These are phyloP conservation scores for Botrytis byssoidea DNA, from an alignment of 2,329 filamentous ascomycete genomes.

Conservation along the genomic window DNA sequence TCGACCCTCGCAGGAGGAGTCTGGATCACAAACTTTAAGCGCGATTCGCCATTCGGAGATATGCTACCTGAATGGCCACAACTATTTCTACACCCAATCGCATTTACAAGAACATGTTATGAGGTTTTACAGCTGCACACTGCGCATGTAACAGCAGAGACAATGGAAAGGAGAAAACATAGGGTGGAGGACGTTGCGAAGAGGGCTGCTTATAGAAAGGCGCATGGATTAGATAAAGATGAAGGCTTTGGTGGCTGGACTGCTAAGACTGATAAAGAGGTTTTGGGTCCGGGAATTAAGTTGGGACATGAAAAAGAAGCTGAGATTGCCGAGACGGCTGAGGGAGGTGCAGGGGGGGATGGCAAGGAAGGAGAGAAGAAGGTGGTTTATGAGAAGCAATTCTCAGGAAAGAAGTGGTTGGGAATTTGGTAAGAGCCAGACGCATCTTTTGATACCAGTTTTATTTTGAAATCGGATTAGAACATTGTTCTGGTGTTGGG, in stretches of 20 bases:
- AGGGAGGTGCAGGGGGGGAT: conserved; percentile 1
- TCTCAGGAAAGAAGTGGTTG: conserved; percentile 73
- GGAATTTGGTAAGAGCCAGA: conserved; percentile 65
- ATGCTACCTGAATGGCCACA: conserved; percentile 71
- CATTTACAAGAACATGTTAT: conserved; percentile 62
- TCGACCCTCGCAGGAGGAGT: conserved; percentile 65
- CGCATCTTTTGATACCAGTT: not conserved
- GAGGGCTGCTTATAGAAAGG: conserved; percentile 79
- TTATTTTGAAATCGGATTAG: not conserved
- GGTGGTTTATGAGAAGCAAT: conserved; percentile 45
- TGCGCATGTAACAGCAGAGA: conserved; percentile 65
- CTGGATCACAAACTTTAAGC: conserved; percentile 75
- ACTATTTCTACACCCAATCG: conserved; percentile 67
- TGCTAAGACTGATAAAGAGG: conserved; percentile 40
- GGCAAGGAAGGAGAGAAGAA: conserved; percentile 39
- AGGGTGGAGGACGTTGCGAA: conserved; percentile 85
- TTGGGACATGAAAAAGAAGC: conserved; percentile 27
- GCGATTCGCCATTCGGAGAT: conserved; percentile 75
- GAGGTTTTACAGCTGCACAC: conserved; percentile 77
- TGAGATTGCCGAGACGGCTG: conserved; percentile 12
- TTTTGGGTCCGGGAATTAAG: conserved; percentile 38
- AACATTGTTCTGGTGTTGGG: not conserved
- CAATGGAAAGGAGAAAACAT: conserved; percentile 68
- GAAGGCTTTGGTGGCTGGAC: conserved; percentile 53
- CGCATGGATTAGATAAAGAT: conserved; percentile 73